These are phyloP conservation scores for Fereydounia khargensis DNA, from an alignment of 1,284 basidiomycete genomes.

Conservation along the genomic window DNA sequence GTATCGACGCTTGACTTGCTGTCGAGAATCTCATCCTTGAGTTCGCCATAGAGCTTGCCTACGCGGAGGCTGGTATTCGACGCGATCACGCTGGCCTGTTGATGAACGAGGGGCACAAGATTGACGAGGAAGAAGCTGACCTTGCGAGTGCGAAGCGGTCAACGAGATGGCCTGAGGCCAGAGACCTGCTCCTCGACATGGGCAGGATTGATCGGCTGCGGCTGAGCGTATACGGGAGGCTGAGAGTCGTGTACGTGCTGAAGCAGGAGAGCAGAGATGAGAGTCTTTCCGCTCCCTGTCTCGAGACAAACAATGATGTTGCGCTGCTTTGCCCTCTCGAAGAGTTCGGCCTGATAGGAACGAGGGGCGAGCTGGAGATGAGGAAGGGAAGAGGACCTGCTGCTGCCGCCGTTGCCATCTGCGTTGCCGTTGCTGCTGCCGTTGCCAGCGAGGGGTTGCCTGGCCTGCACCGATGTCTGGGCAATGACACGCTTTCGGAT, in stretches of 20 bases:
- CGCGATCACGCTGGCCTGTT: slow-evolving; percentile 38
- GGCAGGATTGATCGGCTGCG: too few relatives aligned
- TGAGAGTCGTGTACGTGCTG: slow-evolving; percentile 20
- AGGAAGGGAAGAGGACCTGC: slow-evolving; percentile 65
- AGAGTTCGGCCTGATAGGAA: slow-evolving; percentile 23
- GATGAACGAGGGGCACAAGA: slow-evolving; percentile 40
- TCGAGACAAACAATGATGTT: slow-evolving; percentile 43
- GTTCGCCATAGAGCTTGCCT: slow-evolving; percentile 30
- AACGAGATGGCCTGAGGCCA: not conserved
- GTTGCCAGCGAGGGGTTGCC: slow-evolving; percentile 7
- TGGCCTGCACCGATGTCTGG: not conserved
- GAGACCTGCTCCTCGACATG: not conserved
- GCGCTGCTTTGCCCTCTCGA: slow-evolving; percentile 13
- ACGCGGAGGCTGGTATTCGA: slow-evolving; percentile 25
- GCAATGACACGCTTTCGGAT: not conserved
- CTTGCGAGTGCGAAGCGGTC: not conserved
- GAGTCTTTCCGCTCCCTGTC: slow-evolving; percentile 47
- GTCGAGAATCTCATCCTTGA: slow-evolving; percentile 11
- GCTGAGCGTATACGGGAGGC: too few relatives aligned
- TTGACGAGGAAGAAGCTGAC: slow-evolving; percentile 37
- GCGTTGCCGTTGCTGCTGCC: not conserved
- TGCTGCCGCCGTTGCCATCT: slow-evolving; percentile 52
- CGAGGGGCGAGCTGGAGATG: slow-evolving; percentile 17
- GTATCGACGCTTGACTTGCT: slow-evolving; percentile 8
- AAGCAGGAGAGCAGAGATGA: slow-evolving; percentile 40